A percentile compares a stretch with the other conserved stretches of the same genome.
These are phyloP conservation scores for Fomitopsis betulina DNA, from an alignment of 1,284 basidiomycete genomes.

Conservation along the genomic window DNA sequence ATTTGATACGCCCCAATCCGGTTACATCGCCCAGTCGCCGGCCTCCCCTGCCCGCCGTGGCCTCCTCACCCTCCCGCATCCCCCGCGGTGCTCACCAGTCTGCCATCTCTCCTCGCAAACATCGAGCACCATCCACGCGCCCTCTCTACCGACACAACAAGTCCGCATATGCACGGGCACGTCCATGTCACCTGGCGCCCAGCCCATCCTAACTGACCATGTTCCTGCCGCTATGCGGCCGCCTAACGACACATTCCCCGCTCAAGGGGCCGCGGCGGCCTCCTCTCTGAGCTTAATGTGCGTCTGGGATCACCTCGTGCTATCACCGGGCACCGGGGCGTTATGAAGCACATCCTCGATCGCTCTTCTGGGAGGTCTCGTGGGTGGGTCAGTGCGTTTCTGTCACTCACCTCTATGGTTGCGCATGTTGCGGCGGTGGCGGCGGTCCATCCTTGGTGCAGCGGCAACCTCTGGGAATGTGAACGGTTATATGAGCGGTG, in stretches of 20 bases:
- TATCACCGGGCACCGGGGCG: background rate
- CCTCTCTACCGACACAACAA: background rate
- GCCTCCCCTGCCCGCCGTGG: background rate
- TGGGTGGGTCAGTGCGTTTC: too few relatives aligned
- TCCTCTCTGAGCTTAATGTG: background rate
- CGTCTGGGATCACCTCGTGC: background rate
- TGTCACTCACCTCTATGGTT: too few relatives aligned
- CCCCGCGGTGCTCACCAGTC: too few relatives aligned
- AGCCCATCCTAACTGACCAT: background rate
- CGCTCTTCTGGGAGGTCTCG: too few relatives aligned
- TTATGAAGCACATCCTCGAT: background rate
- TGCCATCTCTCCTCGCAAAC: background rate
- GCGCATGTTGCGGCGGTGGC: too few relatives aligned
- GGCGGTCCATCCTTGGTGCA: too few relatives aligned
- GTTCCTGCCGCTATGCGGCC: background rate
- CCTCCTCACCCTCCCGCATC: background rate
- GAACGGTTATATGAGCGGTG: too few relatives aligned
- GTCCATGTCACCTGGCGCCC: background rate
- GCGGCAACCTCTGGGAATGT: too few relatives aligned
- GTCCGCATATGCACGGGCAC: background rate
- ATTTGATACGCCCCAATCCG: background rate
- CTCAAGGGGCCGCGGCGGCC: background rate
- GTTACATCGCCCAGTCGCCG: background rate
- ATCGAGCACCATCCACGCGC: background rate
- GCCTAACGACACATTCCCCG: background rate